A percentile compares a stretch with the other conserved stretches of the same genome.
Evolutionary conservation across 1,284 basidiomycete species (phyloP).

Genomic region (Cryptococcus maquisensis): DNA sequence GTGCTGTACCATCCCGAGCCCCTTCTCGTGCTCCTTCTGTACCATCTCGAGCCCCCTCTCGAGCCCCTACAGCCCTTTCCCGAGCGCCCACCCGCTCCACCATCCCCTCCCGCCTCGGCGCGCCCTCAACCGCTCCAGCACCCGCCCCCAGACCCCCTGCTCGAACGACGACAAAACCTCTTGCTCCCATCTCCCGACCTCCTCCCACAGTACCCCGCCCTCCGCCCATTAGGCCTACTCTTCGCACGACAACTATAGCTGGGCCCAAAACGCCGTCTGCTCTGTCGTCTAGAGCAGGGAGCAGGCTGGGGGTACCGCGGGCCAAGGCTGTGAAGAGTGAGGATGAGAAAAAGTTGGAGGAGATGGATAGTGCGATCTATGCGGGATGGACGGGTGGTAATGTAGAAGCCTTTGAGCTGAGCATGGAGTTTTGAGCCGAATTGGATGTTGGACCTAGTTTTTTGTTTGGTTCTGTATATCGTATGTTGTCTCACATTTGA

Average conservation of each 20-base stretch:
- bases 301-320: no score
- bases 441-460: no score
- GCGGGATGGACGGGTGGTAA: no score
- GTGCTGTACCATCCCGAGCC: not conserved
- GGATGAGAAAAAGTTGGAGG: no score
- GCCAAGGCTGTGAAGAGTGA: no score
- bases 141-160: not conserved
- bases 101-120: not conserved
- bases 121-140: not conserved
- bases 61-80: not conserved
- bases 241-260: not conserved
- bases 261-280: no score
- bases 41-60: not conserved
- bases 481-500: no score
- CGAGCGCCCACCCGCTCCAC: not conserved
- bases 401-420: no score
- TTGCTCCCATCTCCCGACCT: constrained; percentile 6
- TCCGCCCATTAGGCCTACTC: not conserved
- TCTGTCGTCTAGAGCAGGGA: no score
- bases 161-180: constrained; percentile 1
- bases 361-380: no score
- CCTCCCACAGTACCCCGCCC: not conserved
- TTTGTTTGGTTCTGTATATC: no score
- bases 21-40: not conserved
- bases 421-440: no score